Evolutionary conservation across 805 yeast genomes (phyloP), one percentile per base, ranked within the genome.

Genomic region (Spathaspora hagerdaliae): DNA sequence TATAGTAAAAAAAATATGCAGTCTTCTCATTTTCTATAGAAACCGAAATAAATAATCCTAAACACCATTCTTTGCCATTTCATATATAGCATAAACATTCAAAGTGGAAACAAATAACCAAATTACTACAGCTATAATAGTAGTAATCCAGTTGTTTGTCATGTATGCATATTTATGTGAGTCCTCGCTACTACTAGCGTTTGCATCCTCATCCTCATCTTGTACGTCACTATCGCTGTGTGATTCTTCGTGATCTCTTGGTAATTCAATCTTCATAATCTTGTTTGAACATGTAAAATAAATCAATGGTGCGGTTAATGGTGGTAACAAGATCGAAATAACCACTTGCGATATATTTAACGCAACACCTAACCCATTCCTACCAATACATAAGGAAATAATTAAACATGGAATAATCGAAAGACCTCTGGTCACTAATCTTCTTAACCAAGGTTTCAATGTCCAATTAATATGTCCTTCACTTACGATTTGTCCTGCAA

Each of bases 381-480:
- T 75, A 2, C 97, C 97, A 48, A 87, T 78, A 36, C 80, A 70
- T 5, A 84, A 64, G 6, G 88, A 85, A 50, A 90, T 83, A 12
- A 77, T 73, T 41, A 91, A 64, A 60, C 96, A 87, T 9, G 97
- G 97, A 12, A 87, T 61, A 31, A 91, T 84, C 0, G 96, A 82
- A 37, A 91, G 83, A 6, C 78, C 65, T 58, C 97, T 76, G 0
- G 97, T 91, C 9, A 82, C 72, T 8, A 91, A 59, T 51, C 97
- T 73, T 59, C 97, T 76, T 41, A 83, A 57, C 87, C 96, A 84
- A 3, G 97, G 97, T 49, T 73, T 75, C 36, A 87, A 52, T 2
- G 77, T 80, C 96, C 97, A 90, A 43, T 82, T 77, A 35, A 91
- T 69, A 57, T 87, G 92, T 0, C 97, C 97, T 61, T 91, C 97